Base-by-base conservation (phyloP, 306 rosid species). In the Casuarina glauca region DNA sequence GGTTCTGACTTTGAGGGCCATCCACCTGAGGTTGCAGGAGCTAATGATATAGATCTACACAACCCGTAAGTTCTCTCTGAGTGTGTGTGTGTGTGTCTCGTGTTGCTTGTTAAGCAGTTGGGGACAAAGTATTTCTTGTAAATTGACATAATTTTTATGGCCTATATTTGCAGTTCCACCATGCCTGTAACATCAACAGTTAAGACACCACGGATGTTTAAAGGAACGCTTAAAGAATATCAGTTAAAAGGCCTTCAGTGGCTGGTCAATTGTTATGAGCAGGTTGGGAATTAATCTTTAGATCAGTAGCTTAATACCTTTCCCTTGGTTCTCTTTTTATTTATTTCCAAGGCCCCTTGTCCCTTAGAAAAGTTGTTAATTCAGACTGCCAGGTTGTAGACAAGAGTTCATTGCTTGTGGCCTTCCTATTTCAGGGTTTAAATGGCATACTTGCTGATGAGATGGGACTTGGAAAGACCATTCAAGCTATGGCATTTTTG, bases 391-490 rank as follows among this genome's bases (percentile, higher is more conserved):
- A 58, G 13, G 50, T 42, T 66, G 71, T 43, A 66, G 42, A 43
- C 71, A 3, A 7, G 50, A 42, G 71, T 42, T 16, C 71, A 67
- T 67, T 41, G 41, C 71, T 67, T 67, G 17, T 67, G 15, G 46
- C 50, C 78, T n/a, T 66, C 74, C 66, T 54, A 78, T 82, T 75
- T 78, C 83, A 93, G 97, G 99, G 99, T 84, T 86, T 93, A 78
- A 96, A 96, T 90, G 99, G 99, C 48, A 96, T 96, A 81, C 98
- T 96, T 81, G 98, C 99, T 43, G 99, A 96, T 87, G 99, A 96
- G 84, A 96, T 96, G 99, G 99, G 99, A 48, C 97, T 96, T 78
- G 99, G 98, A 80, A 96, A 96, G 88, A 96, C 99, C 78, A 96
- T 96, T 64, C 99, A 96, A 79, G 99, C 99, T 45, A 96, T 96